Conservation (phyloP, 2,329 filamentous ascomycete species). For the Blastomyces parvus region DNA sequence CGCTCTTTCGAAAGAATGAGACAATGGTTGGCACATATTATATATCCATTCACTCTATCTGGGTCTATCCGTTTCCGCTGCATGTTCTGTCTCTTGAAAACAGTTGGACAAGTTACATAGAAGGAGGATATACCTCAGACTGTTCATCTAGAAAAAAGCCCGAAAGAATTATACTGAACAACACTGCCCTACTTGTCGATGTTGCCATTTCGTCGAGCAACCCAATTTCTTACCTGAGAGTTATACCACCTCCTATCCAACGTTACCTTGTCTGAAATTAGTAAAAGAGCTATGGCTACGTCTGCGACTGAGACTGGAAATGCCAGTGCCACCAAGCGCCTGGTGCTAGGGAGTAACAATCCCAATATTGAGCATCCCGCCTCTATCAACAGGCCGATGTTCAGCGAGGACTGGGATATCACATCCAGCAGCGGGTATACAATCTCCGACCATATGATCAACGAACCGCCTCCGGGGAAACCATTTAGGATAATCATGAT, state of each 20-base stretch:
- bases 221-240: neutral
- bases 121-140: neutral
- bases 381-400: slow-evolving; percentile 14
- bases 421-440: slow-evolving; percentile 13
- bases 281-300: neutral
- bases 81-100: neutral
- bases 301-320: neutral
- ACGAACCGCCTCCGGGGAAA: slow-evolving; percentile 12
- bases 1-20: neutral
- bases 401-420: slow-evolving; percentile 12
- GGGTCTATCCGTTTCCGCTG: neutral
- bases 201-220: neutral
- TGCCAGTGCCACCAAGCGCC: neutral
- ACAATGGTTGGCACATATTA: neutral
- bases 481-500: slow-evolving; percentile 18
- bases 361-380: slow-evolving; percentile 14
- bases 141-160: neutral
- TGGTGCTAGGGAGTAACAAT: slow-evolving; percentile 14
- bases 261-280: neutral
- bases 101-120: neutral
- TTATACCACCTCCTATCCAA: neutral
- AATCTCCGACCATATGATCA: slow-evolving; percentile 15
- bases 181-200: neutral
- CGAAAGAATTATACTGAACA: neutral
- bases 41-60: neutral